These are phyloP conservation scores for Pythium phragmiticola DNA, from an alignment of 352 stramenopile species.

Conservation along the genomic window DNA sequence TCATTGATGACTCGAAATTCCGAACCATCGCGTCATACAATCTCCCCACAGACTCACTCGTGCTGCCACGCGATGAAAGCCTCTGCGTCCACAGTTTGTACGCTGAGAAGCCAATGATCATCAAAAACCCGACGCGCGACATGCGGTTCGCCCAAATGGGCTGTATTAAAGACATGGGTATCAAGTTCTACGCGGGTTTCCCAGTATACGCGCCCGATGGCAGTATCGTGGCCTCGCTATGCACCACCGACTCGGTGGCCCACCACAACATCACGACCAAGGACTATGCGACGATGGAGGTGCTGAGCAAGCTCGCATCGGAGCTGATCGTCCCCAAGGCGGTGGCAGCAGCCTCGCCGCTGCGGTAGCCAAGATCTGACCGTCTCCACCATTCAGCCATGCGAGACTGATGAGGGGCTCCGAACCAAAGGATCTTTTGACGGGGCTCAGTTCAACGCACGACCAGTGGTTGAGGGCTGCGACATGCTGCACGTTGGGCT, in stretches of 20 bases:
- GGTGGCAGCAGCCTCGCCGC: no score
- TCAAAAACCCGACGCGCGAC: conserved; percentile 64
- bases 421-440: no score
- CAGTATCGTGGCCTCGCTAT: conserved; percentile 47
- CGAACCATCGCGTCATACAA: conserved; percentile 48
- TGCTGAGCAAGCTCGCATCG: conserved; percentile 48
- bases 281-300: conserved; percentile 76
- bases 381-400: no score
- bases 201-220: conserved; percentile 45
- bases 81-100: conserved; percentile 54
- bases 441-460: no score
- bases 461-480: no score
- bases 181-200: conserved; percentile 72
- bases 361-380: no score
- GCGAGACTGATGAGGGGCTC: no score
- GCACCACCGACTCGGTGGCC: conserved; percentile 36
- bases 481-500: no score
- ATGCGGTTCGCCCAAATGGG: conserved; percentile 62
- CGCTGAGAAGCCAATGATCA: conserved; percentile 54
- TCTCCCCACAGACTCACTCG: conserved; percentile 29
- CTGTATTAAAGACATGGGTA: conserved; percentile 40
- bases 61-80: conserved; percentile 46
- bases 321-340: conserved; percentile 33
- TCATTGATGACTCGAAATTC: conserved; percentile 50
- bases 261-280: conserved; percentile 65